These are phyloP conservation scores for Gentiana dahurica DNA, from an alignment of 257 asterid species.

Conservation along the genomic window DNA sequence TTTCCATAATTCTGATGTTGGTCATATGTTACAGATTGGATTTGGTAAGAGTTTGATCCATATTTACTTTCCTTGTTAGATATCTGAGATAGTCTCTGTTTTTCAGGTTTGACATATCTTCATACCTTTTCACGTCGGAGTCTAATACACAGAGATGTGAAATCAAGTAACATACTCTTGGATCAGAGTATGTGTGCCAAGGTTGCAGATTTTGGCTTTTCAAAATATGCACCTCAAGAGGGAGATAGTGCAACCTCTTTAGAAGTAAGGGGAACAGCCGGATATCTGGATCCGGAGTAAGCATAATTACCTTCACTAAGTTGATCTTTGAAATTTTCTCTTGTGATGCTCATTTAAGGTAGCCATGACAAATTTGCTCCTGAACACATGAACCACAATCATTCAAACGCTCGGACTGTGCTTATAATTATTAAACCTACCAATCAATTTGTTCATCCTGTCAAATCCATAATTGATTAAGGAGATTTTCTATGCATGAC, in stretches of 20 bases:
- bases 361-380: neutral
- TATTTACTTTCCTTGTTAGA: neutral
- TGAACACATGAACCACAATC: neutral
- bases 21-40: neutral
- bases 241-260: conserved; percentile 75
- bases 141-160: conserved; percentile 84
- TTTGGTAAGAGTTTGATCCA: too few species aligned
- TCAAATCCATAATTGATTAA: neutral
- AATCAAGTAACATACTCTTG: conserved; percentile 84
- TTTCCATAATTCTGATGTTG: too few species aligned
- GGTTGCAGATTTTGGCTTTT: conserved; percentile 83
- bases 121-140: conserved; percentile 74
- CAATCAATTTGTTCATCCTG: neutral
- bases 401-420: neutral
- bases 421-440: neutral
- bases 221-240: conserved; percentile 89
- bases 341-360: too few species aligned
- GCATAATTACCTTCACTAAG: conserved; percentile 13
- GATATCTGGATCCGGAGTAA: conserved; percentile 83
- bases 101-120: conserved; percentile 68
- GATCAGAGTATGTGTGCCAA: conserved; percentile 88
- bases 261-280: conserved; percentile 83
- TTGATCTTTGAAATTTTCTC: neutral
- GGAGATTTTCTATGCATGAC: neutral
- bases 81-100: neutral